phyloP scores from a whole-genome alignment of 1,284 basidiomycete genomes.

The Cutaneotrichosporon curvatum region DNA sequence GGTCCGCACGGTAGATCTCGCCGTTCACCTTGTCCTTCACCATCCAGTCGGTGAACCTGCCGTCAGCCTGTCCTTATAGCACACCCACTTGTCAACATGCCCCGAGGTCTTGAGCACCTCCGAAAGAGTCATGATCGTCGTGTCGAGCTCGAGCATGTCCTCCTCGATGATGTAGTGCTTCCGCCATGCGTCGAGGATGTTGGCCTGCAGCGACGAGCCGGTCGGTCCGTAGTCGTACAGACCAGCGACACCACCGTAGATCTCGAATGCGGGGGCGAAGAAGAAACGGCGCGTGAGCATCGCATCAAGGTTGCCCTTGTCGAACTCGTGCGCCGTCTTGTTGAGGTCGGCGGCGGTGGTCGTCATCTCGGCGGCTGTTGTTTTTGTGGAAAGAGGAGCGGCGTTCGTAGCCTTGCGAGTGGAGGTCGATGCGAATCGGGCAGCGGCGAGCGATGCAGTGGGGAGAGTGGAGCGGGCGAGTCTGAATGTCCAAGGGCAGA shows the following conservation, averaged over 20 bases:
- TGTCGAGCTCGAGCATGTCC: slow-evolving; percentile 98
- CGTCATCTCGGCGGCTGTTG: slow-evolving; percentile 12
- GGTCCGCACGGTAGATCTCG: slow-evolving; percentile 95
- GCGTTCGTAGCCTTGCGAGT: neutral
- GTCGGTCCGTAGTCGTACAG: slow-evolving; percentile 94
- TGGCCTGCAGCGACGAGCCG: slow-evolving; percentile 90
- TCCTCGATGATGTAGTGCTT: slow-evolving; percentile 98
- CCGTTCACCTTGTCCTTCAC: slow-evolving; percentile 90
- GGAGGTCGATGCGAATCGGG: slow-evolving; percentile 2
- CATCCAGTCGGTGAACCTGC: slow-evolving; percentile 95
- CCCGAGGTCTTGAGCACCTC: slow-evolving; percentile 96
- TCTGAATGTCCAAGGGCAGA: slow-evolving; percentile 14
- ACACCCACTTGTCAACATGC: slow-evolving; percentile 75
- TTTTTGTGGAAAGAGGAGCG: no score
- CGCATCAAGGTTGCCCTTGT: slow-evolving; percentile 78
- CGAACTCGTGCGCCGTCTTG: slow-evolving; percentile 81
- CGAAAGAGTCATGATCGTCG: slow-evolving; percentile 92
- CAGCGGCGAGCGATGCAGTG: neutral
- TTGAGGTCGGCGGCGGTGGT: slow-evolving; percentile 52
- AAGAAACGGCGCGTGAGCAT: slow-evolving; percentile 91
- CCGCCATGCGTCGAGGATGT: slow-evolving; percentile 95
- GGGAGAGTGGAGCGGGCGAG: slow-evolving; percentile 4
- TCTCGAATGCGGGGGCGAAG: slow-evolving; percentile 96
- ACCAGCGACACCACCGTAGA: slow-evolving; percentile 95
- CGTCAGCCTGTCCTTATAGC: slow-evolving; percentile 1